Evolutionary conservation across 495 filamentous ascomycete genomes (phyloP), one percentile per base, ranked within the genome.

Genomic region (Aspergillus panamensis): DNA sequence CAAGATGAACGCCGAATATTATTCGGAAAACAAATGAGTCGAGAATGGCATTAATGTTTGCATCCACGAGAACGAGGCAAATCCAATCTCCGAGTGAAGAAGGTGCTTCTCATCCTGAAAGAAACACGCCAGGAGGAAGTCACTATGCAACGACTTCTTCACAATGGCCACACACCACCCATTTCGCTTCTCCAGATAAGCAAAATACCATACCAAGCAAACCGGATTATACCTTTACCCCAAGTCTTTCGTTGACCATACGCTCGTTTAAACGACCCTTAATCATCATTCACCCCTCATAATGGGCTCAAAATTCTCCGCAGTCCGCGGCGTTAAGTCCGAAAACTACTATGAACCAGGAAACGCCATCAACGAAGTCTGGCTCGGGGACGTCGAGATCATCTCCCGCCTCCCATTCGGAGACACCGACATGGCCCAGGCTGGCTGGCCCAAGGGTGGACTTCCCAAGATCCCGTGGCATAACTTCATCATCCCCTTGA

Each of bases 381-480:
- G 71, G 73, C 21, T 72, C 5, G 71, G 67, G 5, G 57, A 70
- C 20, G 42, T 71, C 19, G 73, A 75, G 47, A 8, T 73, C 32
- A 66, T 75, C 43, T 75, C 73, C n/a, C 68, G 67, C 44, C 60
- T 75, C 0, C 73, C 73, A 4, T 75, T 75, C 48, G 68, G 68
- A 1, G 71, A 73, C 25, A 69, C 66, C 9, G 73, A 75, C 40
- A 51, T 71, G 40, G 66, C 62, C 3, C 73, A 75, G 61, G 68
- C 71, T 0, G 62, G 68, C 9, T 75, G 73, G 73, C 65, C 67
- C 9, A 14, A 30, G 0, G 63, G 62, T 1, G 57, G 57, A n/a
- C 66, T 61, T 48, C 72, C 72, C 6, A 75, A 75, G 48, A 72
- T 75, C 12, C 73, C 73, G 0, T 75, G 73, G 73, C 71, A 72